Evolutionary conservation across 805 yeast genomes (phyloP).

Genomic region (Yarrowia sp.): DNA sequence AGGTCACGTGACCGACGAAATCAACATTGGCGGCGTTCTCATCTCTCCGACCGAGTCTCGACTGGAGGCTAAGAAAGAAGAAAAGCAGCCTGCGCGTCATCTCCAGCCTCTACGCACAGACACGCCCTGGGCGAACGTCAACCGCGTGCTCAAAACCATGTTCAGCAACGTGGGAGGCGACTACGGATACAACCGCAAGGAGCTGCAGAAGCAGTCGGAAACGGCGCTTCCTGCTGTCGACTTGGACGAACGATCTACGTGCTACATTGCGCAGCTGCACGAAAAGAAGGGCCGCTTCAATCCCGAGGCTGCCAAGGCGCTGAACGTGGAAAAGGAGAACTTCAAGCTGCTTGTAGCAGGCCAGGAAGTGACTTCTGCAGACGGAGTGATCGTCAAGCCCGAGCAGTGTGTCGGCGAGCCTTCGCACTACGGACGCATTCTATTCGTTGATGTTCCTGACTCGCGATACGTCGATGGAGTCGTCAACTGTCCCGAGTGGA

Average conservation of each 20-base stretch:
- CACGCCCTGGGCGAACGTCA: background rate
- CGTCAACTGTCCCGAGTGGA: conserved; percentile 27
- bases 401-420: conserved; percentile 69
- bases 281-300: conserved; percentile 77
- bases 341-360: conserved; percentile 64
- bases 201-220: background rate
- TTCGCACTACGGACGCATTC: conserved; percentile 55
- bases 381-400: conserved; percentile 60
- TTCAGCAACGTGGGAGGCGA: background rate
- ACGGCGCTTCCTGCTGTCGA: conserved; percentile 20
- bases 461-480: conserved; percentile 44
- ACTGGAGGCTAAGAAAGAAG: background rate
- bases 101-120: background rate
- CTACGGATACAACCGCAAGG: background rate
- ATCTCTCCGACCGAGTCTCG: background rate
- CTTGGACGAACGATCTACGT: conserved; percentile 49
- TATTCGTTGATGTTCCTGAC: conserved; percentile 74
- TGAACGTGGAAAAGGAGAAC: conserved; percentile 69
- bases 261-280: conserved; percentile 63
- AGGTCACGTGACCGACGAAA: conserved; percentile 6
- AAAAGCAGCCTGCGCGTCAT: background rate
- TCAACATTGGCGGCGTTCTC: conserved; percentile 13
- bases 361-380: conserved; percentile 50
- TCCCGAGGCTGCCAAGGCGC: conserved; percentile 57
- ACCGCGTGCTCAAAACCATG: background rate